phyloP scores from a whole-genome alignment of 495 filamentous ascomycete genomes.

The Aspergillus coremiiformis region DNA sequence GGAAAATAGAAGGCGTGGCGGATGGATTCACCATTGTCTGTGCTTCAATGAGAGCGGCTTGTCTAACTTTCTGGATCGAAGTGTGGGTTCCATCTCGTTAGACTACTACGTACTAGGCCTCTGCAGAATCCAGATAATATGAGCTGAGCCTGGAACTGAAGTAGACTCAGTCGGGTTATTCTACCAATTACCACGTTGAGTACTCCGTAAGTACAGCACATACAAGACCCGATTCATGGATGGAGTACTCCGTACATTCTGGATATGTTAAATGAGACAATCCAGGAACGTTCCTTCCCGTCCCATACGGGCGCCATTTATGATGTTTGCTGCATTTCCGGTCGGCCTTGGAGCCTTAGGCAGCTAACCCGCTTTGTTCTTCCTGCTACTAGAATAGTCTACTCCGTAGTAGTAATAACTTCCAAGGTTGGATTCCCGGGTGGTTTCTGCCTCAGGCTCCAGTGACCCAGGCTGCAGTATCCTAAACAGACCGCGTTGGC shows the following conservation, averaged over 20 bases:
- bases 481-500: constrained; percentile 11
- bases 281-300: constrained; percentile 18
- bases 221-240: too few relatives aligned
- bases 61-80: neutral
- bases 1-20: constrained; percentile 6
- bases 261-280: constrained; percentile 12
- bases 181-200: neutral
- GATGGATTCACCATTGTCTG: constrained; percentile 4
- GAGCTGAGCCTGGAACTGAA: too few relatives aligned
- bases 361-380: neutral
- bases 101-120: neutral
- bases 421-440: too few relatives aligned
- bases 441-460: neutral
- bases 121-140: too few relatives aligned
- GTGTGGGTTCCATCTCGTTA: too few relatives aligned
- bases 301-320: constrained; percentile 73
- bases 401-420: too few relatives aligned
- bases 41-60: neutral
- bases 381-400: too few relatives aligned
- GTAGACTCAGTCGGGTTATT: too few relatives aligned
- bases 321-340: constrained; percentile 12
- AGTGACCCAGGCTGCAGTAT: neutral
- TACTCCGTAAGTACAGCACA: neutral
- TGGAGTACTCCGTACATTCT: too few relatives aligned
- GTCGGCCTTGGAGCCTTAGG: constrained; percentile 1